Evolutionary conservation across 73 alveolate genomes (phyloP).

Genomic region (Durusdinium trenchii): DNA sequence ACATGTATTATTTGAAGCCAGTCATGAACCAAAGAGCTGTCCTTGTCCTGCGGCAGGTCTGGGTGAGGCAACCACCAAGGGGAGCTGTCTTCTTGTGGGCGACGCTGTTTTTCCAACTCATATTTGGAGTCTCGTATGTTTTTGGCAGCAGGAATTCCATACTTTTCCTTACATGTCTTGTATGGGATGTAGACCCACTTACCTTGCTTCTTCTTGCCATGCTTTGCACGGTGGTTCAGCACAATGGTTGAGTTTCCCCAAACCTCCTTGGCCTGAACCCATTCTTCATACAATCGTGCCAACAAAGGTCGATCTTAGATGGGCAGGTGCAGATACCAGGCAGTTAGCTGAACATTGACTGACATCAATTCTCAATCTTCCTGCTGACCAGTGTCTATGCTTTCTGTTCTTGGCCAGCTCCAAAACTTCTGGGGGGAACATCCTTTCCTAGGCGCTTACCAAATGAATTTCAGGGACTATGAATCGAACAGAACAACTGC

Average conservation of each 20-base stretch:
- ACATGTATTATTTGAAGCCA: neutral
- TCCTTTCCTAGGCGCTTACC: neutral
- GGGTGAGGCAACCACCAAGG: neutral
- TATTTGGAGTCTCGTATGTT: neutral
- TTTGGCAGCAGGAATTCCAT: neutral
- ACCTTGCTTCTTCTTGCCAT: neutral
- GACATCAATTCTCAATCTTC: neutral
- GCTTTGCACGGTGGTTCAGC: neutral
- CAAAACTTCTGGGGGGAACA: neutral
- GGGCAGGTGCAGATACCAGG: neutral
- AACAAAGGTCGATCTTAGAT: neutral
- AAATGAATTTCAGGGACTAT: neutral
- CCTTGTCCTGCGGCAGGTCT: neutral
- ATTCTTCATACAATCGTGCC: neutral
- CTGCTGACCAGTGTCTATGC: neutral
- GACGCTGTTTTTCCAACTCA: neutral
- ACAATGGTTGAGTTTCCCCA: neutral
- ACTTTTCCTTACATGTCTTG: neutral
- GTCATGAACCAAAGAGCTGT: neutral
- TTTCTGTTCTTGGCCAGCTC: neutral
- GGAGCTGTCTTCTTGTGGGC: neutral
- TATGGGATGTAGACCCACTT: neutral
- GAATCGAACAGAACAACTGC: neutral
- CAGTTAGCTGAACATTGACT: neutral
- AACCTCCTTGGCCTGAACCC: neutral